Percentiles rank a stretch among this genome's conserved stretches.
phyloP scores from a whole-genome alignment of 2,329 filamentous ascomycete species.

The Aulographum hederae region DNA sequence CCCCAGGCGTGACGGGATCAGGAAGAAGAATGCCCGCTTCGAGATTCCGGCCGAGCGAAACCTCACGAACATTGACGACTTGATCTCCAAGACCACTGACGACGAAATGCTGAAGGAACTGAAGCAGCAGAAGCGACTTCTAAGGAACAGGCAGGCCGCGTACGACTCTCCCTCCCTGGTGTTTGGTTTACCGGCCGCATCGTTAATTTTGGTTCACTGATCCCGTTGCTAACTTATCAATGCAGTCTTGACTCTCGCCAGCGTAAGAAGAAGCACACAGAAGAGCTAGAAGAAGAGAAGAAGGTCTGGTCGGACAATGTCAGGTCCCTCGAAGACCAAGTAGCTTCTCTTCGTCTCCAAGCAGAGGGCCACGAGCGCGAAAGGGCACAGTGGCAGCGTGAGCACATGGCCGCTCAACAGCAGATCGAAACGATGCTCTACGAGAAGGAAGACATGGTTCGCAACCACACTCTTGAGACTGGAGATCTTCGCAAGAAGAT shows the following conservation, averaged over 20 bases:
- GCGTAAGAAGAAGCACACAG: conserved; percentile 95
- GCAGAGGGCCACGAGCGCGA: conserved; percentile 26
- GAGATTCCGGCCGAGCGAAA: conserved; percentile 91
- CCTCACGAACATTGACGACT: conserved; percentile 80
- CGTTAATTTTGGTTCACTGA: conserved; percentile 11
- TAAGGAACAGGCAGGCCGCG: conserved; percentile 94
- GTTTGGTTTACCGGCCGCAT: conserved; percentile 25
- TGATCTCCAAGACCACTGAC: conserved; percentile 75
- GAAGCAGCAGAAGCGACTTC: conserved; percentile 90
- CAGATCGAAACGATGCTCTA: conserved; percentile 60
- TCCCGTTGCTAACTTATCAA: conserved; percentile 17
- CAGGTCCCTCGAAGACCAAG: conserved; percentile 58
- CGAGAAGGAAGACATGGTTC: conserved; percentile 85
- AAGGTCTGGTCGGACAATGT: conserved; percentile 71
- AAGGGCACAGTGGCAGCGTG: conserved; percentile 50
- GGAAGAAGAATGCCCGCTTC: conserved; percentile 98
- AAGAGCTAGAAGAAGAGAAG: conserved; percentile 92
- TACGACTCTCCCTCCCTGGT: conserved; percentile 27
- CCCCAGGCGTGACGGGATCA: conserved; percentile 58
- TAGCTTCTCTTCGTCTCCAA: conserved; percentile 48
- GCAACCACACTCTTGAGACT: conserved; percentile 74
- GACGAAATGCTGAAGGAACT: conserved; percentile 94
- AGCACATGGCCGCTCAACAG: conserved; percentile 57
- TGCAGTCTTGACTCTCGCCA: conserved; percentile 81
- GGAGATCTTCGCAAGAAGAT: conserved; percentile 87